Percentiles rank a stretch among this genome's conserved stretches.
phyloP scores from a whole-genome alignment of 73 alveolate species.

The Paramecium pentaurelia region DNA sequence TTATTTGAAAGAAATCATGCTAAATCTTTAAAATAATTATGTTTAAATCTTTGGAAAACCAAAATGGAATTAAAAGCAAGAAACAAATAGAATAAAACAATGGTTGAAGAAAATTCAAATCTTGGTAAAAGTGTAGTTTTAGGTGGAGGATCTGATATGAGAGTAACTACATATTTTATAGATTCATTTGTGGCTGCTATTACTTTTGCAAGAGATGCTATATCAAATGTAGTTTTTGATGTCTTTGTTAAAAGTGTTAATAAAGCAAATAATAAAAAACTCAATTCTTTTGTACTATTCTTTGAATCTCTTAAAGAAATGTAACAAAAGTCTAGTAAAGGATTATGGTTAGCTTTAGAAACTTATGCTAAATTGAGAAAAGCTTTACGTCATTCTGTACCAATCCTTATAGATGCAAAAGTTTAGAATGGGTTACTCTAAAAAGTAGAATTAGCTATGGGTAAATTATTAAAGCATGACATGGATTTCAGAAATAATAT shows the following conservation, averaged over 20 bases:
- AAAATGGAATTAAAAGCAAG: constrained; percentile 39
- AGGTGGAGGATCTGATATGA: constrained; percentile 9
- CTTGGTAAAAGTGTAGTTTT: neutral
- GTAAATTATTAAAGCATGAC: constrained; percentile 34
- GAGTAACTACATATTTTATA: constrained; percentile 12
- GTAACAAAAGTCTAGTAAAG: neutral
- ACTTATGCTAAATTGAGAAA: constrained; percentile 24
- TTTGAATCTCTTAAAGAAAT: constrained; percentile 11
- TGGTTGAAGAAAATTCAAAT: neutral
- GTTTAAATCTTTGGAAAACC: constrained; percentile 13
- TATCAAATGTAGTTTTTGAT: neutral
- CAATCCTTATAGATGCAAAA: constrained; percentile 25
- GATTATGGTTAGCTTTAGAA: neutral
- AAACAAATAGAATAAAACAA: constrained; percentile 17
- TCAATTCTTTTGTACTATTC: constrained; percentile 16
- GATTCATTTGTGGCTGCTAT: constrained; percentile 23
- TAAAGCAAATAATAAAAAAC: constrained; percentile 47
- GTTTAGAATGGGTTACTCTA: neutral
- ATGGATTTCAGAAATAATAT: constrained; percentile 50
- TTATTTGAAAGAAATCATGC: constrained; percentile 39
- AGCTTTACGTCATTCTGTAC: neutral
- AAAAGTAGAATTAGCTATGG: constrained; percentile 46
- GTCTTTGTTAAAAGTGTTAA: constrained; percentile 39
- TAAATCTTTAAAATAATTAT: neutral
- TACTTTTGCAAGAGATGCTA: constrained; percentile 27